phyloP scores from a whole-genome alignment of 345 rosid species.

The Psidium guajava region DNA sequence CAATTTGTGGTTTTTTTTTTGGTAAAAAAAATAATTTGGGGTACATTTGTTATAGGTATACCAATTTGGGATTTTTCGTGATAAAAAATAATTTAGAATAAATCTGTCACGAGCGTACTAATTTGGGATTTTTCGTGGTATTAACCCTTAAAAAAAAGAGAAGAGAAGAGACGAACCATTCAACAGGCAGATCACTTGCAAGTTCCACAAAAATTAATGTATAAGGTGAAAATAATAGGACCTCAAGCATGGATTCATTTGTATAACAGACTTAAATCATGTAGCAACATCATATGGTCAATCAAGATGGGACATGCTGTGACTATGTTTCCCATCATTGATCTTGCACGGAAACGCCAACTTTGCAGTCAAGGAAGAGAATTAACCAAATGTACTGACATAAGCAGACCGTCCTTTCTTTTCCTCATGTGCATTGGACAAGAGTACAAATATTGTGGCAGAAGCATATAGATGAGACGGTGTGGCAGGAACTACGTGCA shows the following conservation, averaged over 20 bases:
- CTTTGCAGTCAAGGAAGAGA: neutral
- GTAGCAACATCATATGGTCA: neutral
- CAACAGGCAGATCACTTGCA: neutral
- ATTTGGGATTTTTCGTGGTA: too few relatives aligned
- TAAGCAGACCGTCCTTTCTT: neutral
- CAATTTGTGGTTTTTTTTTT: too few relatives aligned
- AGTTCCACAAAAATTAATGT: neutral
- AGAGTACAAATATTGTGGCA: neutral
- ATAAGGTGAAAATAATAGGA: neutral
- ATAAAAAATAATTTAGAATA: too few relatives aligned
- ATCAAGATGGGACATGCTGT: neutral
- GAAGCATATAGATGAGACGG: neutral
- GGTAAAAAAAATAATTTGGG: too few relatives aligned
- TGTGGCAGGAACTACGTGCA: neutral
- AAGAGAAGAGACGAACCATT: neutral
- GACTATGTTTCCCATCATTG: neutral
- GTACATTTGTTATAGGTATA: too few relatives aligned
- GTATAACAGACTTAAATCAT: neutral
- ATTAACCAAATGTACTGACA: neutral
- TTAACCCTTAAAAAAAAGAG: too few relatives aligned
- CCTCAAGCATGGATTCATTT: neutral
- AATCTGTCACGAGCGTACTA: too few relatives aligned
- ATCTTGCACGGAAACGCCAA: neutral
- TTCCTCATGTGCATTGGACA: neutral
- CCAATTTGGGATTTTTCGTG: too few relatives aligned